phyloP scores from a whole-genome alignment of 1,139 yeast species.

The Hansenula anomala region DNA sequence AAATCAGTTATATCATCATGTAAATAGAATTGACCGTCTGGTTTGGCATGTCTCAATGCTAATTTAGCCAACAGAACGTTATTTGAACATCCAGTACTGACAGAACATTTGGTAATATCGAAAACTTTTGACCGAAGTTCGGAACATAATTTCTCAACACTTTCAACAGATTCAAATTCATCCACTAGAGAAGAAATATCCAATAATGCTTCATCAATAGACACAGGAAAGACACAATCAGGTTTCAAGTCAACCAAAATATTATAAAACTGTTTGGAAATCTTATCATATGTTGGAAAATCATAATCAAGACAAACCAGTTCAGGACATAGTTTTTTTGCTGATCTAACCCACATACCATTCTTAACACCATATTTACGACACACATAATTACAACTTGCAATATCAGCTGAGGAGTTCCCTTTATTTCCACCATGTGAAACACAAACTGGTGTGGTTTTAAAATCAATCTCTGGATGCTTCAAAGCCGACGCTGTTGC shows the following conservation, averaged over 20 bases:
- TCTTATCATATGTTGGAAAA: conserved; percentile 64
- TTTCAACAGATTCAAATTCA: conserved; percentile 7
- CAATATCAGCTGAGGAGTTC: conserved; percentile 61
- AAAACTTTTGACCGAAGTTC: conserved; percentile 41
- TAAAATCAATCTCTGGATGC: conserved; percentile 51
- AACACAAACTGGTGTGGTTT: conserved; percentile 70
- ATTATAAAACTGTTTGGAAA: conserved; percentile 51
- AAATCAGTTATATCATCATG: conserved; percentile 28
- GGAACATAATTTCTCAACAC: conserved; percentile 18
- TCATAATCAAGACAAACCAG: conserved; percentile 64
- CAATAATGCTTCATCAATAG: conserved; percentile 84
- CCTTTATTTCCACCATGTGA: conserved; percentile 63
- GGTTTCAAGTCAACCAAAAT: conserved; percentile 34
- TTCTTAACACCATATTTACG: conserved; percentile 68
- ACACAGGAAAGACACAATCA: conserved; percentile 73
- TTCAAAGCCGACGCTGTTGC: conserved; percentile 75
- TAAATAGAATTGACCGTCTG: conserved; percentile 54
- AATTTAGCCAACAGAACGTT: conserved; percentile 77
- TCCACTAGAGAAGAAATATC: conserved; percentile 47
- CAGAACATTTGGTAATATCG: conserved; percentile 52
- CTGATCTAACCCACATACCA: conserved; percentile 85
- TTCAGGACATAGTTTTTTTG: conserved; percentile 60
- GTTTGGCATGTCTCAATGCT: conserved; percentile 75
- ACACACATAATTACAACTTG: conserved; percentile 89
- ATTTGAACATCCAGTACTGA: conserved; percentile 71